Percentiles rank a stretch among this genome's conserved stretches.
phyloP scores from a whole-genome alignment of 352 stramenopile genomes.

The Phytophthora fragariae region DNA sequence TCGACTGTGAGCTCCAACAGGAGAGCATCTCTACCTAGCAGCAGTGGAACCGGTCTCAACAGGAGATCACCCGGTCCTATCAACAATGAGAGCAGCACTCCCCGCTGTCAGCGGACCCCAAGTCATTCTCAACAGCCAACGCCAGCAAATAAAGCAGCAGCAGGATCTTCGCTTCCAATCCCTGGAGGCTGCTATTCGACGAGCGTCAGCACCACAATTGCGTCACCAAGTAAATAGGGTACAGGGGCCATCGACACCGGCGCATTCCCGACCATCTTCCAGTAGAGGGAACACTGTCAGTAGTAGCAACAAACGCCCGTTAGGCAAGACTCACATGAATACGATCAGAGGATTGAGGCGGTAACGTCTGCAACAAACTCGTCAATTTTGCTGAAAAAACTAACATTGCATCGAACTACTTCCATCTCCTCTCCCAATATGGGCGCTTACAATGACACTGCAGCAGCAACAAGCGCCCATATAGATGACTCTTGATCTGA shows the following conservation, averaged over 20 bases:
- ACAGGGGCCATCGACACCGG: neutral
- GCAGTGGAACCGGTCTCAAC: neutral
- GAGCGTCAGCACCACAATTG: conserved; percentile 7
- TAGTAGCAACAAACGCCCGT: conserved; percentile 15
- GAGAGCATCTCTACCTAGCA: conserved; percentile 11
- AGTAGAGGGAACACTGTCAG: neutral
- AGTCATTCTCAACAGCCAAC: neutral
- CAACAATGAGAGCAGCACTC: neutral
- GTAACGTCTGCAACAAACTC: conserved; percentile 7
- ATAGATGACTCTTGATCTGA: neutral
- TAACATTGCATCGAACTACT: neutral
- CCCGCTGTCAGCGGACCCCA: neutral
- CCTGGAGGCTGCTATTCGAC: conserved; percentile 47
- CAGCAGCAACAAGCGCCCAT: neutral
- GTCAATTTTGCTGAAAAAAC: neutral
- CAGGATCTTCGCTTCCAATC: conserved; percentile 53
- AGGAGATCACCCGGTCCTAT: neutral
- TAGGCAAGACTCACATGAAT: conserved; percentile 37
- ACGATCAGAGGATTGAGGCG: conserved; percentile 41
- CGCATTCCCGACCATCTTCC: conserved; percentile 4
- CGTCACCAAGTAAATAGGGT: conserved; percentile 1
- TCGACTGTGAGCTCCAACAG: neutral
- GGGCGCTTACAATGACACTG: conserved; percentile 2
- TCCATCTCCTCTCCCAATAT: neutral
- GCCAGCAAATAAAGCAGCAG: conserved; percentile 31